A percentile compares a stretch with the other conserved stretches of the same genome.
phyloP scores from a whole-genome alignment of 768 basidiomycete species.

The Pulveroboletus sp. region DNA sequence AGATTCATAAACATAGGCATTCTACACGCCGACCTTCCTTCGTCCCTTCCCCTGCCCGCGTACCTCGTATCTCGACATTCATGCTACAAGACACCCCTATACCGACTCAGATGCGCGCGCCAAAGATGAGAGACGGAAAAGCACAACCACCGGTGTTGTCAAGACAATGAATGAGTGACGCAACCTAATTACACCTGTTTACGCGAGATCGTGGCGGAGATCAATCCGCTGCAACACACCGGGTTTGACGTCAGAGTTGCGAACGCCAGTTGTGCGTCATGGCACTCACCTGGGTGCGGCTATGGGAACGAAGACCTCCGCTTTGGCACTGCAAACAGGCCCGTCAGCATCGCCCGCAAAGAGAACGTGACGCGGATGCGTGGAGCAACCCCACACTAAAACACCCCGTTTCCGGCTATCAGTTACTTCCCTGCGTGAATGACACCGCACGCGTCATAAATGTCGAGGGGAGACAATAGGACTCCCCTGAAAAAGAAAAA shows the following conservation, averaged over 20 bases:
- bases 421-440: background rate
- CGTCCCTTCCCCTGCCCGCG: background rate
- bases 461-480: background rate
- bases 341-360: constrained; percentile 15
- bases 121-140: background rate
- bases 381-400: constrained; percentile 14
- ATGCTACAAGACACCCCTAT: background rate
- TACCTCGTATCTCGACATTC: too few species aligned
- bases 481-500: background rate
- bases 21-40: background rate
- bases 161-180: constrained; percentile 33
- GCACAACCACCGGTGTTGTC: constrained; percentile 20
- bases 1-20: constrained; percentile 5
- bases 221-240: constrained; percentile 48
- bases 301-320: constrained; percentile 85
- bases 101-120: background rate
- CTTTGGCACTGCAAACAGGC: constrained; percentile 47
- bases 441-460: background rate
- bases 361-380: constrained; percentile 12
- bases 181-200: constrained; percentile 32
- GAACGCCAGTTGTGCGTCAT: constrained; percentile 22
- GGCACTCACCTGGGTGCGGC: constrained; percentile 73
- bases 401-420: constrained; percentile 18
- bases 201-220: constrained; percentile 55
- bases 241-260: constrained; percentile 29